Conservation (phyloP, 495 filamentous ascomycete genomes). For the Neurospora sp. region DNA sequence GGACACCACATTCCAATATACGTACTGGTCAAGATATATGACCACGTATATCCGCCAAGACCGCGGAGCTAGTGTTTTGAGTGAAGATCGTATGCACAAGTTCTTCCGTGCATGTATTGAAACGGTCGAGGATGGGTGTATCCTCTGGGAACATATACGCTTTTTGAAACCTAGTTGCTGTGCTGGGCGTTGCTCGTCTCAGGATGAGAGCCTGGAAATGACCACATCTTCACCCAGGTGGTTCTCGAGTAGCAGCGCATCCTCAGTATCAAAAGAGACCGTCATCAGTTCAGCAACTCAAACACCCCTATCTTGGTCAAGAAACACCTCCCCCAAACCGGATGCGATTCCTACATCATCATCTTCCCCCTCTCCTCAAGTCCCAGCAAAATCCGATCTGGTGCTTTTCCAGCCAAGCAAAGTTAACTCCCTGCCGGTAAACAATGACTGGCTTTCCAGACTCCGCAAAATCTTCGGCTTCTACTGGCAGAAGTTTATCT, state of each 20-base stretch:
- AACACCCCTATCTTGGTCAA: neutral
- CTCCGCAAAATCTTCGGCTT: neutral
- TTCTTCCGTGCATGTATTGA: neutral
- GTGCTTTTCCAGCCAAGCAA: neutral
- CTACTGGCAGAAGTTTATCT: neutral
- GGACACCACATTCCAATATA: neutral
- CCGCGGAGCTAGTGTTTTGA: neutral
- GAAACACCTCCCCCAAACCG: neutral
- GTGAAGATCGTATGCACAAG: neutral
- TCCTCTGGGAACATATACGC: neutral
- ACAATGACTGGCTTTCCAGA: neutral
- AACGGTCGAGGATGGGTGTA: neutral
- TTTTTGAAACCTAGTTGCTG: neutral
- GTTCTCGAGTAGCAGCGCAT: neutral
- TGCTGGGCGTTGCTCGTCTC: neutral
- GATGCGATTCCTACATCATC: neutral
- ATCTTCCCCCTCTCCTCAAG: neutral
- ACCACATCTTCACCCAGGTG: neutral
- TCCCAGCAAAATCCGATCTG: neutral
- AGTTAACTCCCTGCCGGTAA: neutral
- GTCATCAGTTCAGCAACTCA: neutral
- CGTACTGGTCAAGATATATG: neutral
- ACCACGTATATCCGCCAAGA: neutral
- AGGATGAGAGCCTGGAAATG: neutral
- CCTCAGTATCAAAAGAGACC: neutral